Evolutionary conservation across 2,329 filamentous ascomycete species (phyloP), one percentile per base, ranked within the genome.

Genomic region (Achaetomium macrosporum): DNA sequence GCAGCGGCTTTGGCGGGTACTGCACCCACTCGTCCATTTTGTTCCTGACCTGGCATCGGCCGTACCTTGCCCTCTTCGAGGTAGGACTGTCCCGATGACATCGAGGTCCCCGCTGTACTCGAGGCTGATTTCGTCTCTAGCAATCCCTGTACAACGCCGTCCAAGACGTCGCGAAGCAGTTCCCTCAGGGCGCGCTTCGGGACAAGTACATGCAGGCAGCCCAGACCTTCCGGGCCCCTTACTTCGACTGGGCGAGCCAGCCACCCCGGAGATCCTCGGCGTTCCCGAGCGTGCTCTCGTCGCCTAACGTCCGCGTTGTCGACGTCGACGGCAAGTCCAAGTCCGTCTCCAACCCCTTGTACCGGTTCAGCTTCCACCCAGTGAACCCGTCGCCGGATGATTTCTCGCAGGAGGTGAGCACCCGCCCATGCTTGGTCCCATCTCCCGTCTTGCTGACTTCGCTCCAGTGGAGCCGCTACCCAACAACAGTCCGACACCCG

Each of bases 21-120:
- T 87, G 84, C 64, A 75, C 77, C 12, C 84, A 87, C 66, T 74
- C 71, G 11, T 78, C 78, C 1, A 77, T 79, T 37, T 65, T 85
- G 8, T 86, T 88, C 63, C 73, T 78, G 35, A 72, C 78, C 7
- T 87, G 84, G 84, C 84, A 61, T 41, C 56, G 59, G 1, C 58
- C 59, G 1, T 61, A 61, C 20, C 46, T 60, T 8, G 58, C 59
- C 12, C 47, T 61, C 0, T 61, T 55, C 36, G 59, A 61, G 48
- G 54, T 53, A 15, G 13, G 35, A 35, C 7, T 3, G 20, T n/a
- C 9, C 7, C 36, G 3, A 17, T 2, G 1, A 12, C 5, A 12
- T 19, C 19, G 3, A 12, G 7, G 25, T 7, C 25, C 31, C 12
- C 5, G 12, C 8, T 11, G 25, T 3, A 10, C 15, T 15, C 2